Conservation (phyloP, 108 stramenopile genomes). For the Craspedostauros australis region DNA sequence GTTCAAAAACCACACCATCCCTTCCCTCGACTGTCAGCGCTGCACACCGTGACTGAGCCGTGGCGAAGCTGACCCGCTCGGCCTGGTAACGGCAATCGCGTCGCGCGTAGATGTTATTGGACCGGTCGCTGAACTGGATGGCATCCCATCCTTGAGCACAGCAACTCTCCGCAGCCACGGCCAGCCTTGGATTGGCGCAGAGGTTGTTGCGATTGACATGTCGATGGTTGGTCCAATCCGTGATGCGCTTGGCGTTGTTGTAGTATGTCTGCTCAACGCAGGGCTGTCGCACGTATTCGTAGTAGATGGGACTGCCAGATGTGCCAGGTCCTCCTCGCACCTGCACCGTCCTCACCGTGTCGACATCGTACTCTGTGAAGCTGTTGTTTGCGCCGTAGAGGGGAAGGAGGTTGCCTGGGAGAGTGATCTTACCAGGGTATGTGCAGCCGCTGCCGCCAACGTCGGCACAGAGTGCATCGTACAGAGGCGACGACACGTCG, state of each 20-base stretch:
- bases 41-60: too few relatives aligned
- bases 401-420: too few relatives aligned
- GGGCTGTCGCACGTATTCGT: slow-evolving; percentile 36
- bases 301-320: slow-evolving; percentile 26
- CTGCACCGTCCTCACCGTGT: slow-evolving; percentile 46
- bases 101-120: too few relatives aligned
- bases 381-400: too few relatives aligned
- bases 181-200: too few relatives aligned
- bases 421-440: slow-evolving; percentile 21
- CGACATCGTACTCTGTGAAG: slow-evolving; percentile 52
- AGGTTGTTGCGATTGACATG: too few relatives aligned
- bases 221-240: not conserved
- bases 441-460: not conserved
- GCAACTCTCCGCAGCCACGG: too few relatives aligned
- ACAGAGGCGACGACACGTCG: not conserved
- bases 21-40: too few relatives aligned
- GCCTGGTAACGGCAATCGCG: too few relatives aligned
- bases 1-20: too few relatives aligned
- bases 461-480: not conserved
- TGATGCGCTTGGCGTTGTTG: slow-evolving; percentile 27
- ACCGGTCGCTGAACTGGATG: not conserved
- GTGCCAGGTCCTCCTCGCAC: slow-evolving; percentile 36
- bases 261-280: slow-evolving; percentile 45
- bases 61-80: too few relatives aligned
- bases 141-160: slow-evolving; percentile 19